These are phyloP conservation scores for Tolypocladium tundrense DNA, from an alignment of 2,329 filamentous ascomycete species.

Conservation along the genomic window DNA sequence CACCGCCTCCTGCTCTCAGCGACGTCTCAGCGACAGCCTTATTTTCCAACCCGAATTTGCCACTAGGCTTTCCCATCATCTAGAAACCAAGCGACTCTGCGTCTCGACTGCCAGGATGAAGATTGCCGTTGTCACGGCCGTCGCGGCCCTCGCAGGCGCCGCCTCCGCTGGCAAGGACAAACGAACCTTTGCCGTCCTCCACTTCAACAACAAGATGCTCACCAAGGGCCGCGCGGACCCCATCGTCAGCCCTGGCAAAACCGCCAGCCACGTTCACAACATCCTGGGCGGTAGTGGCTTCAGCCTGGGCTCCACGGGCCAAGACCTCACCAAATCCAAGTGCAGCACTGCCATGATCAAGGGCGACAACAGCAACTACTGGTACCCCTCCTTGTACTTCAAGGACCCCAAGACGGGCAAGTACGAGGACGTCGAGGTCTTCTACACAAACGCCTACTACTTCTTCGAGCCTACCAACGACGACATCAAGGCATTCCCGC, in stretches of 20 bases:
- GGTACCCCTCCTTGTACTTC: conserved; percentile 65
- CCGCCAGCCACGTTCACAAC: conserved; percentile 56
- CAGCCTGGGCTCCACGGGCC: conserved; percentile 48
- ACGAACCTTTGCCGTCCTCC: conserved; percentile 57
- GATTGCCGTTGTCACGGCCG: conserved; percentile 15
- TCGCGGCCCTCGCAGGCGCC: conserved; percentile 28
- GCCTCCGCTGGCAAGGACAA: conserved; percentile 30
- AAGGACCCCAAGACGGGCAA: conserved; percentile 49
- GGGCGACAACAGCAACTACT: conserved; percentile 66
- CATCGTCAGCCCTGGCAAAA: conserved; percentile 50
- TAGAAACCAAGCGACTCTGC: background rate
- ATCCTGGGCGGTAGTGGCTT: conserved; percentile 64
- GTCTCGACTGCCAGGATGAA: conserved; percentile 21
- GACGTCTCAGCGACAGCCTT: background rate
- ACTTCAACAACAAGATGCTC: conserved; percentile 56
- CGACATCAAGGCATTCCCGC: conserved; percentile 58
- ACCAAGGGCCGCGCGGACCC: conserved; percentile 57
- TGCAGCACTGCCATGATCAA: conserved; percentile 63
- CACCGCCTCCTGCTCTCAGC: conserved; percentile 9
- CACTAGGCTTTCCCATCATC: background rate
- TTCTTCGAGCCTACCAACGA: conserved; percentile 58
- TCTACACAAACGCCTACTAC: conserved; percentile 72
- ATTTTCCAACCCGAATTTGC: background rate
- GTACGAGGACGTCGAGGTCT: conserved; percentile 56
- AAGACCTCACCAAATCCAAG: conserved; percentile 46